phyloP scores from a whole-genome alignment of 192 early-diverging fungal species.

The Dissophora ornata region DNA sequence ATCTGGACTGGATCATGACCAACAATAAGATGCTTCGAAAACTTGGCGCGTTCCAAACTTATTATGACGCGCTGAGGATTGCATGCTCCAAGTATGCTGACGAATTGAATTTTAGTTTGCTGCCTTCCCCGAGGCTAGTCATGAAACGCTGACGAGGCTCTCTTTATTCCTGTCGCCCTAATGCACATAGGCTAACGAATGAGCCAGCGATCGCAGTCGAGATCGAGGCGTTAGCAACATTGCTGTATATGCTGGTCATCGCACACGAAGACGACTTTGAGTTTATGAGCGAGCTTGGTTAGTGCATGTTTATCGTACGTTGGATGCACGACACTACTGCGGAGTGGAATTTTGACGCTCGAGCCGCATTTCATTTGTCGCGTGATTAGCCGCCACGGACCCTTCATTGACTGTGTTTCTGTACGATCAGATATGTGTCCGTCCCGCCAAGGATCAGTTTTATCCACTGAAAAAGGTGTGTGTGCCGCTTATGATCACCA shows the following conservation, averaged over 20 bases:
- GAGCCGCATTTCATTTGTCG: too few species aligned
- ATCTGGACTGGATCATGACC: constrained; percentile 63
- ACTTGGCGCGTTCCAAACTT: constrained; percentile 67
- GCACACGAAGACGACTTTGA: constrained; percentile 59
- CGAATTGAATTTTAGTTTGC: too few species aligned
- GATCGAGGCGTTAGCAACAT: constrained; percentile 66
- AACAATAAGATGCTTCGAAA: constrained; percentile 70
- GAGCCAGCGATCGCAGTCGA: constrained; percentile 40
- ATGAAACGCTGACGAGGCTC: not conserved
- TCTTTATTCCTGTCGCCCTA: not conserved
- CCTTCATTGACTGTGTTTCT: constrained; percentile 68
- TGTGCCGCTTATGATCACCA: too few species aligned
- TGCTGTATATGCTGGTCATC: constrained; percentile 74
- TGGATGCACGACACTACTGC: too few species aligned
- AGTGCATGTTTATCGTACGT: too few species aligned
- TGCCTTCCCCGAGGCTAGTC: too few species aligned
- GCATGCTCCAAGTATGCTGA: constrained; percentile 59
- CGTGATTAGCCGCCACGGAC: constrained; percentile 48
- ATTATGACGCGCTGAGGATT: constrained; percentile 66
- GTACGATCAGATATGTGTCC: constrained; percentile 71
- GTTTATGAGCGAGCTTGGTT: constrained; percentile 66
- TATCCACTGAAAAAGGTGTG: constrained; percentile 53
- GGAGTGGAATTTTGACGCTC: too few species aligned
- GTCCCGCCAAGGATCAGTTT: constrained; percentile 67
- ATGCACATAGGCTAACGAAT: constrained; percentile 11